phyloP scores from a whole-genome alignment of 495 filamentous ascomycete species.

The Choiromyces venosus region DNA sequence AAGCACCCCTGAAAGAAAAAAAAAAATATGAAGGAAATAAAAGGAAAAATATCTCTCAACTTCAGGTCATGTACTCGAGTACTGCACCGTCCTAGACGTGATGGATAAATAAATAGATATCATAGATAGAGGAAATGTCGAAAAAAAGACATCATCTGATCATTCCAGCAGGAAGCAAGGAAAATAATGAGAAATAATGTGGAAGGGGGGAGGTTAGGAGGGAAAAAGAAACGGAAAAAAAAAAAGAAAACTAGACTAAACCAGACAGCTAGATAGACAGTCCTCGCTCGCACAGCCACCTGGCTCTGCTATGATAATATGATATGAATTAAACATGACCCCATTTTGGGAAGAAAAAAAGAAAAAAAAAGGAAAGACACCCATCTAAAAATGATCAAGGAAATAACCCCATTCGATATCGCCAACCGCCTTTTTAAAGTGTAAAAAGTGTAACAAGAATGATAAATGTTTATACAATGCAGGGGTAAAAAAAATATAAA shows the following conservation, averaged over 20 bases:
- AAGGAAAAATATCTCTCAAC: not conserved
- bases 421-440: conserved; percentile 11
- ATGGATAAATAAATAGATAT: no score
- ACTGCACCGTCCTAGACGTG: not conserved
- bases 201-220: not conserved
- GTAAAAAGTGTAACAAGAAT: conserved; percentile 3
- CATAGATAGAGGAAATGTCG: not conserved
- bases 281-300: not conserved
- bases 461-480: conserved; percentile 32
- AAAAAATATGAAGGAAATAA: conserved; percentile 3
- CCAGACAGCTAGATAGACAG: not conserved
- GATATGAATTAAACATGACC: not conserved
- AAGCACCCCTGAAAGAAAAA: conserved; percentile 2
- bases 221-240: not conserved
- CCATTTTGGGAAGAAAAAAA: conserved; percentile 16
- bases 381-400: conserved; percentile 20
- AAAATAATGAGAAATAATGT: not conserved
- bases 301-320: not conserved
- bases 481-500: conserved; percentile 19
- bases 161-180: not conserved
- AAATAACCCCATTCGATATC: conserved; percentile 15
- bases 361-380: conserved; percentile 9
- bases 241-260: not conserved
- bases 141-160: not conserved
- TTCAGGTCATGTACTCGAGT: no score